Evolutionary conservation across 2,329 filamentous ascomycete species (phyloP), one percentile per base, ranked within the genome.

Genomic region (Cercospora beticola): DNA sequence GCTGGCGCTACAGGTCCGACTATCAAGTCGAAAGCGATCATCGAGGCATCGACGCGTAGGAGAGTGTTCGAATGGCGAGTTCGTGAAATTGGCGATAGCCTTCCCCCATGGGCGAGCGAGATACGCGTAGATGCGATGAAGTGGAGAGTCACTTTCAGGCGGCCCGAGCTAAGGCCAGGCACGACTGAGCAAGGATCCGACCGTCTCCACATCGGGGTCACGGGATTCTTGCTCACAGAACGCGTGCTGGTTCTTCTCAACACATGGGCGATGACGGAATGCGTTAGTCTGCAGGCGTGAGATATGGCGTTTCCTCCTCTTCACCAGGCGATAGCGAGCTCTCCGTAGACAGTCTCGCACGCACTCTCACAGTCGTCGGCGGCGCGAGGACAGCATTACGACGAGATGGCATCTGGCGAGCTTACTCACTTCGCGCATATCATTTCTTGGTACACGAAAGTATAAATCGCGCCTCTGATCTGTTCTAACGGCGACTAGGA

Each of bases 391-490:
- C 18, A 52, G 10, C 46, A 52, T 21, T 2, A 52, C 18, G 46
- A 46, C 18, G 18, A 23, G 26, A 62, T 66, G 64, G 64, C 57
- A 10, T 36, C 58, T 21, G 56, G 33, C n/a, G 56, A 61, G 62
- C n/a, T 65, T 28, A 28, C 43, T 23, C 64, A 61, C 12, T 57
- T 57, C 14, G 56, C 57, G 56, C 64, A 62, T 57, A 65, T 66
- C 18, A 49, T 69, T 33, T 74, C 72, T 1, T 72, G 72, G 72
- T 74, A 65, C 6, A 30, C n/a, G 21, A 30, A 28, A 56, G 26
- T 30, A 46, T 14, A 16, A 52, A 9, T 14, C 49, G 10, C 33
- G 36, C 5, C n/a, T 18, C 21, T 18, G 12, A 12, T 59, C 40
- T 36, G 23, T 21, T 59, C 54, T 60, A 26, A 60, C 54, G 14